Conservation (phyloP, 1,139 yeast genomes). For the Barnettozyma hawaiiensis region DNA sequence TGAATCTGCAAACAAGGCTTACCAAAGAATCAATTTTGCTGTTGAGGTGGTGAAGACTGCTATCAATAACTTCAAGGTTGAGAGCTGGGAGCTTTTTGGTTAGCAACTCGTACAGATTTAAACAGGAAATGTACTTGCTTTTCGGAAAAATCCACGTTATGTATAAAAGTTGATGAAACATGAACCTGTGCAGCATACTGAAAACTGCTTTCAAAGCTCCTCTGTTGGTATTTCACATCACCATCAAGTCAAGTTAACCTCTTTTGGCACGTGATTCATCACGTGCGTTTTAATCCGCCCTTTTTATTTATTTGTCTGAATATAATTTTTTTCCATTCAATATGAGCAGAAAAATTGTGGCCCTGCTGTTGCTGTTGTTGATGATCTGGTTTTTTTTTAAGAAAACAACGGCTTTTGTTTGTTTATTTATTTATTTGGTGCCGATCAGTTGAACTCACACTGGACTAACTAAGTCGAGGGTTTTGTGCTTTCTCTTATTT, state of each 20-base stretch:
- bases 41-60: slow-evolving; percentile 29
- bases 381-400: neutral
- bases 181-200: too few relatives aligned
- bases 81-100: slow-evolving; percentile 44
- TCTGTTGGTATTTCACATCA: too few relatives aligned
- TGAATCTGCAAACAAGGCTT: slow-evolving; percentile 19
- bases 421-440: neutral
- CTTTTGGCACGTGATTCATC: neutral
- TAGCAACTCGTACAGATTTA: slow-evolving; percentile 14
- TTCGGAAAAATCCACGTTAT: too few relatives aligned
- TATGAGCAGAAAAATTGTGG: too few relatives aligned
- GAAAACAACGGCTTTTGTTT: neutral
- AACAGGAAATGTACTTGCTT: neutral
- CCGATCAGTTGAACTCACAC: neutral
- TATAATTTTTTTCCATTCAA: too few relatives aligned
- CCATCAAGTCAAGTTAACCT: too few relatives aligned
- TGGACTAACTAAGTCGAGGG: neutral
- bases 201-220: too few relatives aligned
- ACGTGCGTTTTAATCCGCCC: too few relatives aligned
- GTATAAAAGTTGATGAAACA: too few relatives aligned
- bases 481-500: neutral
- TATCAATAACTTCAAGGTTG: slow-evolving; percentile 32
- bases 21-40: slow-evolving; percentile 29
- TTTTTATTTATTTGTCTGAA: too few relatives aligned
- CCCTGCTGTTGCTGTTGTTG: too few relatives aligned